phyloP scores from a whole-genome alignment of 352 stramenopile genomes.

The Thalassiosira delicatula region DNA sequence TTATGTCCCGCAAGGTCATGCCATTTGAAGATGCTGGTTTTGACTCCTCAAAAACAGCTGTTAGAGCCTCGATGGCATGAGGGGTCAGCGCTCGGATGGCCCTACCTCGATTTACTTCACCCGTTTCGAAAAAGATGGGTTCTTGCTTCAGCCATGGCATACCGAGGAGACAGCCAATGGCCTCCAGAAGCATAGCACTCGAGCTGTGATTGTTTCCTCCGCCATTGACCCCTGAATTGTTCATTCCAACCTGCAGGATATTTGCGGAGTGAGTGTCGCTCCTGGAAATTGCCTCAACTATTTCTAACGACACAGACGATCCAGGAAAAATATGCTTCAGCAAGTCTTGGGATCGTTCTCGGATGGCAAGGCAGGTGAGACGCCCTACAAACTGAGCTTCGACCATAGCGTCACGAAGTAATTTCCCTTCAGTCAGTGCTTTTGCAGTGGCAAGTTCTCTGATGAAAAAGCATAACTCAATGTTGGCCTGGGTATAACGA shows the following conservation, averaged over 20 bases:
- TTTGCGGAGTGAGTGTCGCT: constrained; percentile 66
- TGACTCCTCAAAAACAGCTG: constrained; percentile 77
- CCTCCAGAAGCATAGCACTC: constrained; percentile 69
- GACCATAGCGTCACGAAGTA: constrained; percentile 71
- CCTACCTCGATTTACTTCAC: constrained; percentile 63
- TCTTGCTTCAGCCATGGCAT: constrained; percentile 67
- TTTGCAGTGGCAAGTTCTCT: constrained; percentile 66
- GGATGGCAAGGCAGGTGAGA: constrained; percentile 69
- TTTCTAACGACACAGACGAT: constrained; percentile 65
- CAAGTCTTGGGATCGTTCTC: constrained; percentile 60
- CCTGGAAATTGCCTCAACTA: constrained; percentile 70
- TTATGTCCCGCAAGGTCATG: constrained; percentile 80
- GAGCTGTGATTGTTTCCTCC: constrained; percentile 25
- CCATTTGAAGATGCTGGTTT: constrained; percentile 64
- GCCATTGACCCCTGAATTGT: constrained; percentile 60
- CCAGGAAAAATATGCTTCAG: constrained; percentile 76
- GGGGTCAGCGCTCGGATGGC: constrained; percentile 62
- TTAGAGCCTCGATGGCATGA: constrained; percentile 64
- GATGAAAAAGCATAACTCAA: constrained; percentile 77
- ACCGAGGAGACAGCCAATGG: constrained; percentile 71
- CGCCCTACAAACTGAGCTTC: constrained; percentile 72
- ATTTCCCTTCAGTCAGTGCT: constrained; percentile 36
- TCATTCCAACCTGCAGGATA: constrained; percentile 71
- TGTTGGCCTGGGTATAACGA: constrained; percentile 66
- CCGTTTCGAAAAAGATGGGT: constrained; percentile 69